phyloP scores from a whole-genome alignment of 2,329 filamentous ascomycete species.

The Epichloe festucae region DNA sequence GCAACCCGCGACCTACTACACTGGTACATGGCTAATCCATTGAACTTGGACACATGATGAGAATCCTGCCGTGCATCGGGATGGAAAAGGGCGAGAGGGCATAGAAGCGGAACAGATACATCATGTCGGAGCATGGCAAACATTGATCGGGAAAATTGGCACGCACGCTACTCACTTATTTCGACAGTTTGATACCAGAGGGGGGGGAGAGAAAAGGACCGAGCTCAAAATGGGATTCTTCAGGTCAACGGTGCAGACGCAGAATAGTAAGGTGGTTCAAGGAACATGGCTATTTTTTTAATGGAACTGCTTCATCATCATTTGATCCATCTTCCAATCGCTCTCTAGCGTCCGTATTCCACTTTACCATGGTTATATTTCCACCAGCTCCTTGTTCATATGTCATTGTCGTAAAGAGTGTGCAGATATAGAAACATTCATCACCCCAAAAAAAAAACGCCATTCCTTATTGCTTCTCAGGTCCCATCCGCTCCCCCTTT shows the following conservation, averaged over 20 bases:
- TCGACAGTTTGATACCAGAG: too few relatives aligned
- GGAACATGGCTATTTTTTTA: too few relatives aligned
- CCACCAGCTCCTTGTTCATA: background rate
- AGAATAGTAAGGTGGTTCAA: too few relatives aligned
- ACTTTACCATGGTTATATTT: too few relatives aligned
- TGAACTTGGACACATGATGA: background rate
- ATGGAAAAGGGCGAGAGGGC: background rate
- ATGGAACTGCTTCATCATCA: too few relatives aligned
- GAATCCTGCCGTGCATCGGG: background rate
- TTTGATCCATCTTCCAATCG: too few relatives aligned
- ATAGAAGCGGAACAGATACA: background rate
- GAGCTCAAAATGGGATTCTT: too few relatives aligned
- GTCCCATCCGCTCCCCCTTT: background rate
- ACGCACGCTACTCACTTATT: too few relatives aligned
- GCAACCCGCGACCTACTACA: slow-evolving; percentile 28
- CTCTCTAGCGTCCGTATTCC: too few relatives aligned
- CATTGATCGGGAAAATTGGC: background rate
- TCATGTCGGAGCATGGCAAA: background rate
- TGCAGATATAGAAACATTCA: background rate
- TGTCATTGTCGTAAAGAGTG: background rate
- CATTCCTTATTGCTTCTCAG: background rate
- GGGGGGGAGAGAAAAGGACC: too few relatives aligned
- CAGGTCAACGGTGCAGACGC: too few relatives aligned
- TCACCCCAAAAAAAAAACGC: background rate
- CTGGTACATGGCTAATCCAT: slow-evolving; percentile 19